phyloP scores from a whole-genome alignment of 768 basidiomycete species.

The Mycena rebaudengoi region DNA sequence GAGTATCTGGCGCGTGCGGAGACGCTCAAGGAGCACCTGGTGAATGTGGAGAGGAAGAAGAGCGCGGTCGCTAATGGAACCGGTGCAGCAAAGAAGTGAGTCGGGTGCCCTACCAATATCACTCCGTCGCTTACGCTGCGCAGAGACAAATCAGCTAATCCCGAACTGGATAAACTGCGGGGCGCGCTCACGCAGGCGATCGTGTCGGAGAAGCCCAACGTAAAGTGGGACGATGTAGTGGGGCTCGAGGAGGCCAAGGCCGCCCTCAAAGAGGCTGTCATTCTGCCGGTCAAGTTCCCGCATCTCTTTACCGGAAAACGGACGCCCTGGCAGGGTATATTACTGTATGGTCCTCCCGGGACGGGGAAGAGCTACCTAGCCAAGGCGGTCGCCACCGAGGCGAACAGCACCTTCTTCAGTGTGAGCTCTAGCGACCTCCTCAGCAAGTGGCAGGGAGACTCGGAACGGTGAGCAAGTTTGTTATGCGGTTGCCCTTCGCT shows the following conservation, averaged over 20 bases:
- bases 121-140: conserved; percentile 4
- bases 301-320: conserved; percentile 98
- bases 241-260: conserved; percentile 96
- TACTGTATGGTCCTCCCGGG: conserved; percentile 97
- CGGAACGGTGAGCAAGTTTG: conserved; percentile 77
- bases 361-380: conserved; percentile 98
- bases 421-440: conserved; percentile 96
- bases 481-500: conserved; percentile 5
- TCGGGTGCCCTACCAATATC: not conserved
- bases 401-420: conserved; percentile 98
- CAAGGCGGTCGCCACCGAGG: conserved; percentile 98
- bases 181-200: conserved; percentile 90
- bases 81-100: conserved; percentile 56
- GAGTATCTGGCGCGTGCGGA: conserved; percentile 95
- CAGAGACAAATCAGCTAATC: conserved; percentile 82
- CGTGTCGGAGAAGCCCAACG: conserved; percentile 91
- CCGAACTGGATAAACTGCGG: conserved; percentile 96
- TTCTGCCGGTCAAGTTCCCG: conserved; percentile 99
- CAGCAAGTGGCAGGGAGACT: conserved; percentile 99
- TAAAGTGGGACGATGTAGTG: conserved; percentile 98
- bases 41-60: conserved; percentile 67
- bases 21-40: conserved; percentile 86
- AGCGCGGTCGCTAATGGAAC: conserved; percentile 56
- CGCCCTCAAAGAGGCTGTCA: conserved; percentile 96
- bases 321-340: conserved; percentile 95